Conservation (phyloP, 2,329 filamentous ascomycete genomes). For the Leptographium flavum region DNA sequence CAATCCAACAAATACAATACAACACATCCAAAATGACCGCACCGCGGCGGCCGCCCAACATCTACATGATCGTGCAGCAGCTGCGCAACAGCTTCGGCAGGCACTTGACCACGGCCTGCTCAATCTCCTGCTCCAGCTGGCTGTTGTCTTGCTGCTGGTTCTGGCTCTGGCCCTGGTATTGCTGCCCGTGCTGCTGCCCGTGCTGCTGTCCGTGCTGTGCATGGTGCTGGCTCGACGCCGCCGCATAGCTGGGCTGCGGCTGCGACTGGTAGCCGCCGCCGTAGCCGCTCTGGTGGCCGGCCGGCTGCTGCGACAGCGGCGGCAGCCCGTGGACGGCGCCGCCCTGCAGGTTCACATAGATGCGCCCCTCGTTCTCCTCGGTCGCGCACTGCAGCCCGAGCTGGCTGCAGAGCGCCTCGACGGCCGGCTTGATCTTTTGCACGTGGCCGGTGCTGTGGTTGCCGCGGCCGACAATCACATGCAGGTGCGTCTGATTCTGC, state of each 20-base stretch:
- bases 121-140: constrained; percentile 43
- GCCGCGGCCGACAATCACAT: constrained; percentile 92
- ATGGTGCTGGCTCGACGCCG: constrained; percentile 21
- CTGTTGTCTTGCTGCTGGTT: constrained; percentile 29
- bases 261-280: constrained; percentile 13
- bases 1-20: not conserved
- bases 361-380: constrained; percentile 78
- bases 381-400: constrained; percentile 70
- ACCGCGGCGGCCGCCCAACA: not conserved
- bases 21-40: not conserved
- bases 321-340: constrained; percentile 36
- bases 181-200: constrained; percentile 23
- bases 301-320: constrained; percentile 32
- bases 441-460: constrained; percentile 73
- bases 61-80: constrained; percentile 66
- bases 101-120: constrained; percentile 27
- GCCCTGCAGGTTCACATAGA: constrained; percentile 76
- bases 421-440: constrained; percentile 90
- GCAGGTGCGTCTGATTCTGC: constrained; percentile 66
- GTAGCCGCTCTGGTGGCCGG: constrained; percentile 20
- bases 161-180: constrained; percentile 15
- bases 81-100: constrained; percentile 43
- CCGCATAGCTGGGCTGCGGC: constrained; percentile 23
- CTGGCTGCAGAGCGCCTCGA: constrained; percentile 75
- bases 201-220: constrained; percentile 25